Evolutionary conservation across 2,329 filamentous ascomycete species (phyloP).

Genomic region (Scolecobasidium constrictum): DNA sequence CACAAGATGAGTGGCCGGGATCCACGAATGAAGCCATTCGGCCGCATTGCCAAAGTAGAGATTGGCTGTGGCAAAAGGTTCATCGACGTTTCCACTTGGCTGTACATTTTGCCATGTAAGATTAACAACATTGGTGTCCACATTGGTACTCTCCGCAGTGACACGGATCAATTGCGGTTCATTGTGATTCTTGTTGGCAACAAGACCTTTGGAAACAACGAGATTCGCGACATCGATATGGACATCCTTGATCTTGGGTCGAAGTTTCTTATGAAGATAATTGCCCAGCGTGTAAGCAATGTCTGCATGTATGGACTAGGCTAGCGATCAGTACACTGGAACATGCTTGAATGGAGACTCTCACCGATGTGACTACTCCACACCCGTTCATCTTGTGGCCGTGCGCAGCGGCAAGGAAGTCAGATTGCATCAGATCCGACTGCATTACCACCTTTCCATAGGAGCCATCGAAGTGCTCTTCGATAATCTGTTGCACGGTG

Average conservation of each 20-base stretch:
- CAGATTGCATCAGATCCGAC: conserved; percentile 10
- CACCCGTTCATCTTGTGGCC: conserved; percentile 10
- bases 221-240: conserved; percentile 3
- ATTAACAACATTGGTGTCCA: neutral
- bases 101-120: conserved; percentile 1
- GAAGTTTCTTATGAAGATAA: conserved; percentile 9
- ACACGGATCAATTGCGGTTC: conserved; percentile 3
- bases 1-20: conserved; percentile 14
- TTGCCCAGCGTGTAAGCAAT: conserved; percentile 10
- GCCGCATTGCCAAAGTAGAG: conserved; percentile 1
- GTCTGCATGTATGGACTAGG: conserved; percentile 9
- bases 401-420: conserved; percentile 2
- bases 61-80: neutral
- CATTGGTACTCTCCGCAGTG: neutral
- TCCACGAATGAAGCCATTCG: conserved; percentile 6
- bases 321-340: neutral
- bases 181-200: neutral
- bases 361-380: neutral
- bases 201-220: conserved; percentile 2
- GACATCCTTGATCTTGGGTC: conserved; percentile 1
- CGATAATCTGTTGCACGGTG: conserved; percentile 5
- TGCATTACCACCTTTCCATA: conserved; percentile 7
- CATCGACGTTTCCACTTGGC: neutral
- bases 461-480: neutral
- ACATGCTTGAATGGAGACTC: neutral